Conservation (phyloP, 2,329 filamentous ascomycete genomes). For the Pseudocercospora crystallina region DNA sequence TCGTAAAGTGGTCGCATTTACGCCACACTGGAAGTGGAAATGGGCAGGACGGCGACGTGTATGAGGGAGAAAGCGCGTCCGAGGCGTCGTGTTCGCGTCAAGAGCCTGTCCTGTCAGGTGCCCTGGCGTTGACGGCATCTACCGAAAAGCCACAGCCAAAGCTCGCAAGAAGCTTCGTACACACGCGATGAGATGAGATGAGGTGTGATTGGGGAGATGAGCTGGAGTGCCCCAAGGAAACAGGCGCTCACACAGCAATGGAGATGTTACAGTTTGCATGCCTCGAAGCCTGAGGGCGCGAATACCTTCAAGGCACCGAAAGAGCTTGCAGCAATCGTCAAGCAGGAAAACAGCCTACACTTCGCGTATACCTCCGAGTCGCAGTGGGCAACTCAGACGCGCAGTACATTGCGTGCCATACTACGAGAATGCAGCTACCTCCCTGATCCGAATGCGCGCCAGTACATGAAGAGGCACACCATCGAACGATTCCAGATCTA, state of each 20-base stretch:
- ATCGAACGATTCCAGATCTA: constrained; percentile 47
- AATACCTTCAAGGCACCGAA: background rate
- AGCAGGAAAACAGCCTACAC: background rate
- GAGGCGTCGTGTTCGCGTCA: constrained; percentile 3
- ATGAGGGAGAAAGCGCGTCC: background rate
- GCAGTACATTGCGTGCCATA: constrained; percentile 55
- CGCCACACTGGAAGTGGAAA: background rate
- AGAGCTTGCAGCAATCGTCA: background rate
- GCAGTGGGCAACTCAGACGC: constrained; percentile 24
- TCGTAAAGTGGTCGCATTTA: background rate
- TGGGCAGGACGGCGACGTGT: constrained; percentile 6
- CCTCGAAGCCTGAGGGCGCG: too few species aligned
- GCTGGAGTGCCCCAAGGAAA: too few species aligned
- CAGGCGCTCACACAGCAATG: too few species aligned
- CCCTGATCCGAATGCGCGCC: constrained; percentile 56
- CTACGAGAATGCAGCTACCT: constrained; percentile 62
- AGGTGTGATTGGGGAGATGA: too few species aligned
- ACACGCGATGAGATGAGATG: too few species aligned
- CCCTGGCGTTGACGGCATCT: too few species aligned
- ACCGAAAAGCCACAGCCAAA: too few species aligned
- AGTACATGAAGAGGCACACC: constrained; percentile 51
- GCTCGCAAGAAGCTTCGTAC: too few species aligned
- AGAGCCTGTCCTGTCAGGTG: too few species aligned
- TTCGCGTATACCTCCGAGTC: constrained; percentile 8
- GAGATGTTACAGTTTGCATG: too few species aligned